These are phyloP conservation scores for Aspergillus fumigatus DNA, from an alignment of 2,329 filamentous ascomycete genomes.

Conservation along the genomic window DNA sequence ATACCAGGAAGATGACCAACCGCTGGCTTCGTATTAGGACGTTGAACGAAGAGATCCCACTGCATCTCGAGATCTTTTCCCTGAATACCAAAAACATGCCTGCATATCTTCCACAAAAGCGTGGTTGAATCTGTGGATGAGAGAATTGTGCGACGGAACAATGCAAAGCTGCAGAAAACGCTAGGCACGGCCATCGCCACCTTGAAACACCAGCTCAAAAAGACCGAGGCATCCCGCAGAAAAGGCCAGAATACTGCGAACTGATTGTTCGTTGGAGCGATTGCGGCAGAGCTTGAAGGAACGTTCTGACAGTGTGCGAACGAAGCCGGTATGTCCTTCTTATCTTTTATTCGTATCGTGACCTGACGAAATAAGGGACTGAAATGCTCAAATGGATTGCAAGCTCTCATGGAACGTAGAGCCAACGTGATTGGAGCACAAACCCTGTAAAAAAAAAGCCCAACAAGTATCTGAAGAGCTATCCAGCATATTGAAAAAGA, in stretches of 20 bases:
- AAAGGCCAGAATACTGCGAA: background rate
- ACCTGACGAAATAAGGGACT: background rate
- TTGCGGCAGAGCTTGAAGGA: background rate
- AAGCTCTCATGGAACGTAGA: background rate
- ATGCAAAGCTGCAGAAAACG: background rate
- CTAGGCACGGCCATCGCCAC: background rate
- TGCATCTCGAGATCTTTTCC: background rate
- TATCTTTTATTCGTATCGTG: background rate
- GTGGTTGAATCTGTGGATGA: background rate
- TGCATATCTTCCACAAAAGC: background rate
- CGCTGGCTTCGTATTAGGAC: background rate
- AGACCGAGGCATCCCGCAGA: background rate
- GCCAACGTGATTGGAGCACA: background rate
- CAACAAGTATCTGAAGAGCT: background rate
- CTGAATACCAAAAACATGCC: background rate
- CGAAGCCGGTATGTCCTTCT: background rate
- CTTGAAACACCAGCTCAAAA: background rate
- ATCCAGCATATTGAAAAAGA: background rate
- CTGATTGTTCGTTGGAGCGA: background rate
- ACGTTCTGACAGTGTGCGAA: slow-evolving; percentile 1
- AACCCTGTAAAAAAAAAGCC: background rate
- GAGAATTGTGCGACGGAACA: background rate
- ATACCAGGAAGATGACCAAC: background rate
- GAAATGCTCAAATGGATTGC: background rate
- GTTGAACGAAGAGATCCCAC: background rate